Base-by-base conservation (phyloP, 805 yeast genomes). In the Yamadazyma sp. region DNA sequence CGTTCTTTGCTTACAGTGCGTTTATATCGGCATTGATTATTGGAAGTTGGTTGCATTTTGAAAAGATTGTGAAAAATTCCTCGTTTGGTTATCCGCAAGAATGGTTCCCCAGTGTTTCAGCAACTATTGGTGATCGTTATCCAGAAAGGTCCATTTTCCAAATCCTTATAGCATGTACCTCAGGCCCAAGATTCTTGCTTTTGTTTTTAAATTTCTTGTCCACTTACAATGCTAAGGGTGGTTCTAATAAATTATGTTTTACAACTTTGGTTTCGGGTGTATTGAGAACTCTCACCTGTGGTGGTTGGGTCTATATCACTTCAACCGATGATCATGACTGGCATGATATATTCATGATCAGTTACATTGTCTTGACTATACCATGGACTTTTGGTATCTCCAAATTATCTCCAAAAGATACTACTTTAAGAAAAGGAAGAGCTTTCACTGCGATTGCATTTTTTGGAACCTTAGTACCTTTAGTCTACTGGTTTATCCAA, bases 271-370 rank as follows among this genome's bases (percentile, higher is more conserved):
- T 75, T 2, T 53, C 77, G 4, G 98, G 98, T n/a, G 40, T 85
- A 2, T 35, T 85, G n/a, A 78, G 98, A 60, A 93, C 98, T 0
- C 75, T 93, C 37, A 82, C 96, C 2, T 93, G 98, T 54, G 98
- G 98, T 53, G 98, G 98, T 9, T 93, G 98, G 97, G 95, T 94
- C 6, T 93, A 93, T 55, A 84, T 93, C 44, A 93, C 98, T 1
- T 85, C 96, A 5, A 87, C 97, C 1, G 98, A 93, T 58, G 96
- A 93, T 56, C 98, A 91, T 50, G 96, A 91, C 60, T 80, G 82
- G 66, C 98, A 93, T 57, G 98, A 93, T 54, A 78, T 93, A 27
- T 91, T 91, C 56, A 93, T 93, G 98, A 87, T 93, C 42, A 57
- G 82, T 18, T 93, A 93, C 61, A 83, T 93, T 39, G 75, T 88